Evolutionary conservation across 2,329 filamentous ascomycete species (phyloP).

Genomic region (Fusarium sp.): DNA sequence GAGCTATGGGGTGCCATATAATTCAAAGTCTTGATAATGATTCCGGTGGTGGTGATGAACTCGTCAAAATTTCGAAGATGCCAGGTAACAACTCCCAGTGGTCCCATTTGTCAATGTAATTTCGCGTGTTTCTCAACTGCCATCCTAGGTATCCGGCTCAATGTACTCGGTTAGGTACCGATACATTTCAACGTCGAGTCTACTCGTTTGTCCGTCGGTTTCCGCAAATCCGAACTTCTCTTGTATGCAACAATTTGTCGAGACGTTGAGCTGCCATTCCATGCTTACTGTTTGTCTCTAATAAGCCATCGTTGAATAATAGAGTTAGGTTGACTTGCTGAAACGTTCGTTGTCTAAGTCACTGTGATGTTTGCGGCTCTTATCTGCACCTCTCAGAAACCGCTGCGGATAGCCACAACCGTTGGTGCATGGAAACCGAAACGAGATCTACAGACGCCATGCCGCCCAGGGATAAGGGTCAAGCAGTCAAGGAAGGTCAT

Average conservation of each 20-base stretch:
- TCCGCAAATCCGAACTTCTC: slow-evolving; percentile 30
- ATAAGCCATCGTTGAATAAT: slow-evolving; percentile 18
- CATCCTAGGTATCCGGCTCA: slow-evolving; percentile 3
- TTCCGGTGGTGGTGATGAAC: background rate
- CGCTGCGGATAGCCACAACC: slow-evolving; percentile 24
- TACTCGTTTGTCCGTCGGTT: slow-evolving; percentile 35
- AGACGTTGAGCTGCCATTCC: slow-evolving; percentile 24
- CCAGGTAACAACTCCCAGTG: background rate
- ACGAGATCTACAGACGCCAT: slow-evolving; percentile 32
- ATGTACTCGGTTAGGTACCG: slow-evolving; percentile 37
- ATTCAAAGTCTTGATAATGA: background rate
- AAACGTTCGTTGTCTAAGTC: slow-evolving; percentile 11
- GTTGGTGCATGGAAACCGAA: slow-evolving; percentile 34
- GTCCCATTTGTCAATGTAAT: slow-evolving; percentile 33
- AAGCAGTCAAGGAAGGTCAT: background rate
- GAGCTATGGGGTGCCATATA: background rate
- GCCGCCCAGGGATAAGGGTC: slow-evolving; percentile 29
- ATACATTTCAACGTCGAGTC: slow-evolving; percentile 23
- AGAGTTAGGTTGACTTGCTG: slow-evolving; percentile 12
- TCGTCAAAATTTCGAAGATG: background rate
- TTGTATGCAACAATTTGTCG: slow-evolving; percentile 6
- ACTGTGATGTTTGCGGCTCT: slow-evolving; percentile 32
- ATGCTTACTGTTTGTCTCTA: background rate
- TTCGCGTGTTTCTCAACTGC: slow-evolving; percentile 33
- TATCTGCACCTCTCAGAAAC: slow-evolving; percentile 18